A percentile compares a stretch with the other conserved stretches of the same genome.
These are phyloP conservation scores for Yamadazyma triangularis DNA, from an alignment of 1,139 yeast genomes.

Conservation along the genomic window DNA sequence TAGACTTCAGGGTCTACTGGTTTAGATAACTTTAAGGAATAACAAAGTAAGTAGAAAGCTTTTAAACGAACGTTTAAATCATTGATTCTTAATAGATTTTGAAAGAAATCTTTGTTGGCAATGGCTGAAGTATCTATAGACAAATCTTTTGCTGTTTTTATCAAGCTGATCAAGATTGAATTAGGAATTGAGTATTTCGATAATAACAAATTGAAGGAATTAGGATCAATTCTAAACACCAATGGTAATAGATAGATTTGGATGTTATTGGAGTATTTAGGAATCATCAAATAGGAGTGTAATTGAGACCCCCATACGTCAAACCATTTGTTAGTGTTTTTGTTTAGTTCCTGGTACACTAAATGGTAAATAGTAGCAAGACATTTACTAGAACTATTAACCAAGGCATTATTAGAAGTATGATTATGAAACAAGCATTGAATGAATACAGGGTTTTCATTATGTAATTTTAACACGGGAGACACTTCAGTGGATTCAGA, in stretches of 20 bases:
- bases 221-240: conserved; percentile 45
- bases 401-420: too few species aligned
- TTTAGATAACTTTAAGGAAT: conserved; percentile 57
- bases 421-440: too few species aligned
- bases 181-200: conserved; percentile 40
- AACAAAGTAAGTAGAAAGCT: conserved; percentile 57
- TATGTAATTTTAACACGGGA: background rate
- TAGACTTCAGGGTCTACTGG: conserved; percentile 46
- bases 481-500: background rate
- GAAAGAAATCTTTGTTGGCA: conserved; percentile 1
- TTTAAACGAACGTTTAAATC: conserved; percentile 42
- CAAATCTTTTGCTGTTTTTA: conserved; percentile 62
- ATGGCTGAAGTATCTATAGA: conserved; percentile 31
- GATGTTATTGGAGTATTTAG: conserved; percentile 40
- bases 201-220: conserved; percentile 27
- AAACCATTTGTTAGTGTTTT: conserved; percentile 60
- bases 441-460: conserved; percentile 3
- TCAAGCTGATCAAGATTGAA: conserved; percentile 43
- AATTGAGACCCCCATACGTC: conserved; percentile 48
- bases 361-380: conserved; percentile 39
- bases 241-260: conserved; percentile 60
- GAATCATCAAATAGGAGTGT: conserved; percentile 21
- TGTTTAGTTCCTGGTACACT: conserved; percentile 9
- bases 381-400: conserved; percentile 66
- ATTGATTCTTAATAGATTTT: conserved; percentile 1